Percentiles rank a stretch among this genome's conserved stretches.
These are phyloP conservation scores for Hortiboletus campestris DNA, from an alignment of 768 basidiomycete genomes.

Conservation along the genomic window DNA sequence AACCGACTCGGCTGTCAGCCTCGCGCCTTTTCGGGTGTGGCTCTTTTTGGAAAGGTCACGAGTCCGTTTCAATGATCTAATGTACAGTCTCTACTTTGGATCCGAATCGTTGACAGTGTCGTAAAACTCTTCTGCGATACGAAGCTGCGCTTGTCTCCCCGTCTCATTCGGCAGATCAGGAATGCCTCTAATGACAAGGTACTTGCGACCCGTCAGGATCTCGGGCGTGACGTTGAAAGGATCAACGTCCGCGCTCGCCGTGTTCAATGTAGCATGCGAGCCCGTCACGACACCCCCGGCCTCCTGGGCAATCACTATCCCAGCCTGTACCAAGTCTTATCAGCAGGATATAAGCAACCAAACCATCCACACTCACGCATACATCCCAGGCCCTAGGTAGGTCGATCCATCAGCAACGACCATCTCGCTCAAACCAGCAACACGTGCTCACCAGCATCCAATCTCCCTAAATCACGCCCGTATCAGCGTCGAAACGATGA, in stretches of 20 bases:
- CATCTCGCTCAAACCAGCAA: background rate
- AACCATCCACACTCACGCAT: slow-evolving; percentile 44
- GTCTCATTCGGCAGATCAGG: slow-evolving; percentile 63
- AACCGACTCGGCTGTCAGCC: too few relatives aligned
- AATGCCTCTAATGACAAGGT: slow-evolving; percentile 73
- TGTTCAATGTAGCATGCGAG: slow-evolving; percentile 48
- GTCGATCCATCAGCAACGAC: background rate
- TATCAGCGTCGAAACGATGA: background rate
- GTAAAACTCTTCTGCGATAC: slow-evolving; percentile 85
- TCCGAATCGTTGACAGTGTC: slow-evolving; percentile 73
- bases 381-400: slow-evolving; percentile 76
- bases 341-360: background rate
- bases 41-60: background rate
- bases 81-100: too few relatives aligned
- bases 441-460: slow-evolving; percentile 56
- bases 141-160: slow-evolving; percentile 66
- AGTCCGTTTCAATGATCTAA: too few relatives aligned
- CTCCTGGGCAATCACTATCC: slow-evolving; percentile 87
- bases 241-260: slow-evolving; percentile 29
- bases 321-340: slow-evolving; percentile 49
- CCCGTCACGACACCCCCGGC: slow-evolving; percentile 83
- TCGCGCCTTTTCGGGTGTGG: background rate
- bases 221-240: slow-evolving; percentile 68
- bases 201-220: slow-evolving; percentile 75
- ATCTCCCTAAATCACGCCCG: slow-evolving; percentile 59